Evolutionary conservation across 2,329 filamentous ascomycete genomes (phyloP).

Genomic region (Penicillium paneum): DNA sequence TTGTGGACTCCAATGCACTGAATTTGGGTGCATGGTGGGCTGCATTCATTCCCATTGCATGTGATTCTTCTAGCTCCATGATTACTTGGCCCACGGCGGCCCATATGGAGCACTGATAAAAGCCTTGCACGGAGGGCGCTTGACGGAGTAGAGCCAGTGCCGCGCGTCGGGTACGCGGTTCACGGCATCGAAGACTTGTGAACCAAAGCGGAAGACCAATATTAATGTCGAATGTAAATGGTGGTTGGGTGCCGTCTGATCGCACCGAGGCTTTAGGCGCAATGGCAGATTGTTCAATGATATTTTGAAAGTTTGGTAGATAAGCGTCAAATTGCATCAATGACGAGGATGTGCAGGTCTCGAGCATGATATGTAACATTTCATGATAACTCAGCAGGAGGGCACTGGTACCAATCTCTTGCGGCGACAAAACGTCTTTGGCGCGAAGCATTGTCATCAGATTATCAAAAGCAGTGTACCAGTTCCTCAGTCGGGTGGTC

Average conservation of each 20-base stretch:
- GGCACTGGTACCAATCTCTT: conserved; percentile 19
- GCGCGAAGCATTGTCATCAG: conserved; percentile 11
- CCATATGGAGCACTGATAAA: conserved; percentile 21
- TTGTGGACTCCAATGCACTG: background rate
- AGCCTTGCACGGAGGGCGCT: conserved; percentile 29
- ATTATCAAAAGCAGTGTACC: conserved; percentile 23
- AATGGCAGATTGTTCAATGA: conserved; percentile 26
- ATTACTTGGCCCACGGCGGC: conserved; percentile 22
- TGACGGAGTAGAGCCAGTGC: conserved; percentile 27
- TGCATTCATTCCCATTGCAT: conserved; percentile 8
- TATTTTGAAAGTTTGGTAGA: conserved; percentile 25
- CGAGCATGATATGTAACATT: conserved; percentile 23
- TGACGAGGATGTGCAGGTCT: conserved; percentile 19
- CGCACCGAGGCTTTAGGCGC: conserved; percentile 17
- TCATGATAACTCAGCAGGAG: conserved; percentile 26
- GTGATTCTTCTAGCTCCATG: conserved; percentile 32
- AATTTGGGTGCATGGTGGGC: background rate
- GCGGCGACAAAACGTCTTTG: conserved; percentile 6
- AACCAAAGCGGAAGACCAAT: conserved; percentile 33
- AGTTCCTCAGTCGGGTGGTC: conserved; percentile 16
- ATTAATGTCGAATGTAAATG: conserved; percentile 33
- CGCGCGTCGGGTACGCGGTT: conserved; percentile 29
- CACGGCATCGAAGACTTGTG: conserved; percentile 31
- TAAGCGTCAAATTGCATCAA: conserved; percentile 23
- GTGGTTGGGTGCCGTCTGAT: conserved; percentile 26